Base-by-base conservation (phyloP, 257 asterid genomes). In the Nicotiana undulata region DNA sequence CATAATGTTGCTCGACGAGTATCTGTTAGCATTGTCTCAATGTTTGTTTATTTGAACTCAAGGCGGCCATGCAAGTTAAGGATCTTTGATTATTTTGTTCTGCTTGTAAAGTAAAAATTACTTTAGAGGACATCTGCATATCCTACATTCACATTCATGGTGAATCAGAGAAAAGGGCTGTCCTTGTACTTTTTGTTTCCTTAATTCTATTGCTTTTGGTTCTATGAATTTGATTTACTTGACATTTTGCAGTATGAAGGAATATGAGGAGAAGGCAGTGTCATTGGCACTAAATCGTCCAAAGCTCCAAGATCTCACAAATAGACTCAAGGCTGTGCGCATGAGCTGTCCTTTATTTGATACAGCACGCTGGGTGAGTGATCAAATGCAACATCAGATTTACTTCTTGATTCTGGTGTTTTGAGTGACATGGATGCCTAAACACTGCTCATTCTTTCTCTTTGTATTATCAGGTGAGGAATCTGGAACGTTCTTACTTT, bases 181-280 rank as follows among this genome's bases (percentile, higher is more conserved):
- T 1, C 60, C 24, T 24, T 46, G 0, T 40, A 70, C 22, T 2
- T 1, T 49, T 7, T 12, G 26, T 49, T 55, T 22, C 78, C 76
- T 40, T n/a, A 1, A 37, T 68, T 68, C 56, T 9, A 1, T 66
- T 34, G 29, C 60, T 24, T 72, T 46, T 46, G 68, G n/a, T 63
- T 12, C n/a, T 11, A 17, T 65, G 7, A 65, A 29, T 28, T 63
- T 40, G 78, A 29, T 44, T 72, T 82, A 17, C 63, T 31, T 15
- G 51, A 83, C n/a, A 22, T 83, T 52, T 37, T 81, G 82, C 82
- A 96, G 99, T 81, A 91, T 96, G 98, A 85, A 90, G 83, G 99
- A 96, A 85, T 96, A 96, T 26, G 99, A 96, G 85, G 99, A 96
- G 87, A 94, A 79, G 84, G 99, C 99, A 4, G 97, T 96, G 31